phyloP scores from a whole-genome alignment of 441 rosid species.

The Pelargonium exstipulatum region DNA sequence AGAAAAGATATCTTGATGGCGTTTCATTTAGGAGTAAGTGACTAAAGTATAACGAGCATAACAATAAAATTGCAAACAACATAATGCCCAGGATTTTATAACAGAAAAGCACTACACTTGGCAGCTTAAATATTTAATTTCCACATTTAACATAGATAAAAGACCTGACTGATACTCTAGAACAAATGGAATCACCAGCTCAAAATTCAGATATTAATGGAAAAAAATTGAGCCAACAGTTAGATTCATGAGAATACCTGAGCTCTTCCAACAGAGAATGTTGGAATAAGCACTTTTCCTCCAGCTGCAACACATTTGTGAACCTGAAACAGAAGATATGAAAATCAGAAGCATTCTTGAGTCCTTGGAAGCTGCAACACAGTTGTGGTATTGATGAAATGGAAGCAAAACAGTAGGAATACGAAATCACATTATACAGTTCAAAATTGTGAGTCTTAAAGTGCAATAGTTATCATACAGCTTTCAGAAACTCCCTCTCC shows the following conservation, averaged over 20 bases:
- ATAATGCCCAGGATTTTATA: not conserved
- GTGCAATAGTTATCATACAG: constrained; percentile 48
- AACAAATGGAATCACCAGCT: not conserved
- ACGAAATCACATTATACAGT: constrained; percentile 6
- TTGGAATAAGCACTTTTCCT: constrained; percentile 94
- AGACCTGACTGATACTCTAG: not conserved
- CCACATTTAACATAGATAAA: not conserved
- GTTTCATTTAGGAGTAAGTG: not conserved
- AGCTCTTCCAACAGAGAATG: constrained; percentile 97
- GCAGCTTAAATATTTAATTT: not conserved
- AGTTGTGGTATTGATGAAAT: not conserved
- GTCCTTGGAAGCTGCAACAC: not conserved
- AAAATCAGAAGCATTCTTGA: not conserved
- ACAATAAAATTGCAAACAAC: not conserved
- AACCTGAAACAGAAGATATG: constrained; percentile 39
- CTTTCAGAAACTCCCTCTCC: constrained; percentile 90
- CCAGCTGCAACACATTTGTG: constrained; percentile 88
- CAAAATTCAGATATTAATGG: not conserved
- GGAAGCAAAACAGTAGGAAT: not conserved
- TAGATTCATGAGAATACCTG: constrained; percentile 46
- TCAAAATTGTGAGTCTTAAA: constrained; percentile 18
- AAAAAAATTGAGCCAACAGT: not conserved
- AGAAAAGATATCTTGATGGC: not conserved
- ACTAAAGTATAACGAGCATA: not conserved
- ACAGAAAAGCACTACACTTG: not conserved